Evolutionary conservation across 352 stramenopile genomes (phyloP).

Genomic region (Phytophthora fragariaefolia): DNA sequence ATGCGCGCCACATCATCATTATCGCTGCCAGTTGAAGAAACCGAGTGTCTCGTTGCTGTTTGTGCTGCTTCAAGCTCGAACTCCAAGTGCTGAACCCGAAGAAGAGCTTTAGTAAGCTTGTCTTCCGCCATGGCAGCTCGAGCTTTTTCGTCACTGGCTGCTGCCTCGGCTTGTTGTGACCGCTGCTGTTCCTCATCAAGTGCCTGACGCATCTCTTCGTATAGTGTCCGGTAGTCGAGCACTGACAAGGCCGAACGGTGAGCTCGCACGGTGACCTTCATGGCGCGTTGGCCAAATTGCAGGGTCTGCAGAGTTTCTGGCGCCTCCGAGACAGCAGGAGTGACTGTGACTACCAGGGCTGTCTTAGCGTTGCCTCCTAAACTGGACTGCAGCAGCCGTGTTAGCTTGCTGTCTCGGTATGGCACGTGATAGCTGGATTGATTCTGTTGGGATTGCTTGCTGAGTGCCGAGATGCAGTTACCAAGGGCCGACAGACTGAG

Average conservation of each 20-base stretch:
- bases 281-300: conserved; percentile 78
- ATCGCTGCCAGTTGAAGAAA: not conserved
- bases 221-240: conserved; percentile 72
- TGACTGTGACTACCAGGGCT: conserved; percentile 68
- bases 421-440: conserved; percentile 56
- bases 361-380: conserved; percentile 81
- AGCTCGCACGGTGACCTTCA: conserved; percentile 69
- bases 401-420: conserved; percentile 83
- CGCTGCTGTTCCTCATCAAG: conserved; percentile 53
- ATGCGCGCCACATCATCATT: conserved; percentile 32
- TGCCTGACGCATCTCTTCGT: conserved; percentile 60
- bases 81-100: conserved; percentile 69
- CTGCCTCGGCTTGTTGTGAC: conserved; percentile 23
- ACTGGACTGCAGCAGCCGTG: conserved; percentile 68
- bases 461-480: conserved; percentile 78
- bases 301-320: conserved; percentile 71
- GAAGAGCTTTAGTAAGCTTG: conserved; percentile 58
- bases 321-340: conserved; percentile 49
- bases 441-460: conserved; percentile 47
- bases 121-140: conserved; percentile 38
- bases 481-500: conserved; percentile 74
- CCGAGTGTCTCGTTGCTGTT: conserved; percentile 16
- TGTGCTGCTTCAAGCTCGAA: conserved; percentile 63
- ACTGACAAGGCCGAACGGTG: conserved; percentile 69
- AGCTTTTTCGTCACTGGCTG: conserved; percentile 30